phyloP scores from a whole-genome alignment of 306 rosid species.

The Dryas octopetala region DNA sequence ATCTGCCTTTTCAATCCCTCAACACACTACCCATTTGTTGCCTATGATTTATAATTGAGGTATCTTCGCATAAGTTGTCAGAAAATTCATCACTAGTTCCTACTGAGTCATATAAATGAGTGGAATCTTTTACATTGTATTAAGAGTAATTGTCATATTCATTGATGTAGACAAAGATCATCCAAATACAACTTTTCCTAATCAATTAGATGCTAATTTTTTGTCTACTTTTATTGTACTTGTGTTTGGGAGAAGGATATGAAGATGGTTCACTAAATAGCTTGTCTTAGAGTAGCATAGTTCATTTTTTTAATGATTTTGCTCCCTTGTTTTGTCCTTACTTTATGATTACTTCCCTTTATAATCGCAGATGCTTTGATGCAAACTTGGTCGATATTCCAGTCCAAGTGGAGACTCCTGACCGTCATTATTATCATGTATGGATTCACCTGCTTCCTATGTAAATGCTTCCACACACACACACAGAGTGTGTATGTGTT shows the following conservation, averaged over 20 bases:
- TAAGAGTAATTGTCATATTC: not conserved
- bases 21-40: not conserved
- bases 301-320: not conserved
- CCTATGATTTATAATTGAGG: no score
- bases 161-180: not conserved
- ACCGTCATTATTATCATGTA: constrained; percentile 93
- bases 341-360: not conserved
- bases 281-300: not conserved
- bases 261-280: no score
- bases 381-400: constrained; percentile 77
- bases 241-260: not conserved
- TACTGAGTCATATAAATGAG: no score
- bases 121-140: not conserved
- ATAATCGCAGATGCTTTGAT: constrained; percentile 59
- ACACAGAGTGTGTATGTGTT: no score
- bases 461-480: not conserved
- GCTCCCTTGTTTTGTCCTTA: not conserved
- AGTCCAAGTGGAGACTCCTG: constrained; percentile 94
- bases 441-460: constrained; percentile 16
- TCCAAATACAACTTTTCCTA: not conserved
- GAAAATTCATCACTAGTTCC: no score
- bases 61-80: no score
- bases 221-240: not conserved
- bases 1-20: not conserved
- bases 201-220: not conserved